Percentiles rank a stretch among this genome's conserved stretches.
These are phyloP conservation scores for Suhomyces guaymorum DNA, from an alignment of 1,139 yeast species.

Conservation along the genomic window DNA sequence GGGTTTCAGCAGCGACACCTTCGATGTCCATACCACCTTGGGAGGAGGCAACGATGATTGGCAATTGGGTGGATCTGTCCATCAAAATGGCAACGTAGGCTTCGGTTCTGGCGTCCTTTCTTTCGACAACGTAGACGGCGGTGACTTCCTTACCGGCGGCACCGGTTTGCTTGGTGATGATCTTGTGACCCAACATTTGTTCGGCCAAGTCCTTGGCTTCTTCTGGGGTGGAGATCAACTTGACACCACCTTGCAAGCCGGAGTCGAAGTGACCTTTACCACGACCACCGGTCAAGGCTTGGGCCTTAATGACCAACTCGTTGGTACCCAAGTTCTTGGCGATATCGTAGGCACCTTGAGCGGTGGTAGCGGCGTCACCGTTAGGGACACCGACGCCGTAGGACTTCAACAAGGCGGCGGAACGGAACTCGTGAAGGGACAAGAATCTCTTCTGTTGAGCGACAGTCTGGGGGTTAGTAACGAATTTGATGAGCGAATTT, in stretches of 20 bases:
- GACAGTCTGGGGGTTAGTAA: conserved; percentile 22
- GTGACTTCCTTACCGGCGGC: conserved; percentile 96
- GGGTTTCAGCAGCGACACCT: conserved; percentile 93
- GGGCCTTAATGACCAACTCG: conserved; percentile 95
- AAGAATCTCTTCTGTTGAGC: conserved; percentile 58
- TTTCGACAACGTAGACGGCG: conserved; percentile 93
- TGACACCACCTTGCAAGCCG: conserved; percentile 96
- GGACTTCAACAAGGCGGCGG: conserved; percentile 78
- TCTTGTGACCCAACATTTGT: conserved; percentile 88
- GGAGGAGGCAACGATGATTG: conserved; percentile 91
- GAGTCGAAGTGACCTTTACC: conserved; percentile 98
- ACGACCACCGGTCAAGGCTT: conserved; percentile 98
- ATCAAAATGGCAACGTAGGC: conserved; percentile 92
- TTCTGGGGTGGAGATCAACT: conserved; percentile 79
- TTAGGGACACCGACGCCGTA: conserved; percentile 91
- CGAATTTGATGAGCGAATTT: not conserved
- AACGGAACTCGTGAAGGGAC: conserved; percentile 94
- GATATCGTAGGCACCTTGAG: conserved; percentile 81
- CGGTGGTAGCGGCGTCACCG: conserved; percentile 89
- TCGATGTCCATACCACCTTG: conserved; percentile 99
- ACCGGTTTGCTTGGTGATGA: conserved; percentile 98
- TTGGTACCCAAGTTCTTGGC: conserved; percentile 69
- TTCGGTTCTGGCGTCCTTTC: conserved; percentile 91
- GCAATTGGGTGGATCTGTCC: conserved; percentile 90
- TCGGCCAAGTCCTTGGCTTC: conserved; percentile 86